Percentiles rank a stretch among this genome's conserved stretches.
phyloP scores from a whole-genome alignment of 2,329 filamentous ascomycete species.

The Aspergillus fructus region DNA sequence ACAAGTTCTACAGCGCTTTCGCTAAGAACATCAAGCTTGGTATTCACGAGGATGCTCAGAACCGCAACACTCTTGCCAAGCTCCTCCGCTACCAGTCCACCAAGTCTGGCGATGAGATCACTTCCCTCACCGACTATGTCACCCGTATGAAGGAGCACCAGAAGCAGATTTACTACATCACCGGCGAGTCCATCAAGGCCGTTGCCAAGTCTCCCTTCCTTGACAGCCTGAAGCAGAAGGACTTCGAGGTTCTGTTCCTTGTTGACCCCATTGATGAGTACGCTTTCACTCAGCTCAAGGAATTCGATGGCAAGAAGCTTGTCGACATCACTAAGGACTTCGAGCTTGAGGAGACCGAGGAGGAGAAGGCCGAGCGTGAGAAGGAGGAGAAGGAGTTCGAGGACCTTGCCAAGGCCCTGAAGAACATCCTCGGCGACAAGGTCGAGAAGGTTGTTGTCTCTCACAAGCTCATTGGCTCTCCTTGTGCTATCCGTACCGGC shows the following conservation, averaged over 20 bases:
- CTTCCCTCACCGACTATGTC: constrained; percentile 94
- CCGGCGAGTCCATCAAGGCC: constrained; percentile 97
- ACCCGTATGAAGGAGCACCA: constrained; percentile 99
- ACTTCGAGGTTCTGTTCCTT: constrained; percentile 99
- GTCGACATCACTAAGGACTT: constrained; percentile 99
- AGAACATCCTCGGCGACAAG: constrained; percentile 99
- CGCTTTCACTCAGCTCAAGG: constrained; percentile 99
- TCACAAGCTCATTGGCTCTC: constrained; percentile 91
- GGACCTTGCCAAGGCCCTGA: constrained; percentile 89
- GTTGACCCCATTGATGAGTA: constrained; percentile 99
- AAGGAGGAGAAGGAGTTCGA: constrained; percentile 98
- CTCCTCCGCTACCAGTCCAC: constrained; percentile 98
- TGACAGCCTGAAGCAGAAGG: constrained; percentile 97
- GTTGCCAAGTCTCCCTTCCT: constrained; percentile 98
- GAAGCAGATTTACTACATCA: constrained; percentile 99
- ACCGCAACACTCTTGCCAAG: constrained; percentile 90
- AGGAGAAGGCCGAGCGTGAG: constrained; percentile 97
- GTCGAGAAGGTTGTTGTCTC: constrained; percentile 99
- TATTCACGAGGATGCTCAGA: constrained; percentile 99
- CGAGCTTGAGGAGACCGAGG: constrained; percentile 98
- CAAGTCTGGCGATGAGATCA: constrained; percentile 95
- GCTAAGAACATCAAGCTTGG: constrained; percentile 99
- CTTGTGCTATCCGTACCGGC: constrained; percentile 98
- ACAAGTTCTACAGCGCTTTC: constrained; percentile 99
- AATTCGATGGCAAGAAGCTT: constrained; percentile 99